Percentiles rank a stretch among this genome's conserved stretches.
phyloP scores from a whole-genome alignment of 2,329 filamentous ascomycete genomes.

The Xylariaceae sp. region DNA sequence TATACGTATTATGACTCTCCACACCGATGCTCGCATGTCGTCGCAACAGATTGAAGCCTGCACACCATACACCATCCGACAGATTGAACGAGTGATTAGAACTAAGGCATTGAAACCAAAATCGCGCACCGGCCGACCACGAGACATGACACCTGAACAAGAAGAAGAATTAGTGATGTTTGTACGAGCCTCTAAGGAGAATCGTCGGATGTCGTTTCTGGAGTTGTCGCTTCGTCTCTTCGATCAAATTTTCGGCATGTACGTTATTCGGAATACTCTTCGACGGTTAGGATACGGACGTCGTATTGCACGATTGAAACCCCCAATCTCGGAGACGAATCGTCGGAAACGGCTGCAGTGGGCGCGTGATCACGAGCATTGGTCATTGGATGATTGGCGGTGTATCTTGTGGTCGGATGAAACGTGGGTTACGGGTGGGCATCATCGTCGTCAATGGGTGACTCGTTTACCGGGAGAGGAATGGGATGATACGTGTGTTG shows the following conservation, averaged over 20 bases:
- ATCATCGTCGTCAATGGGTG: neutral
- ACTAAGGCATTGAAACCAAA: too few species aligned
- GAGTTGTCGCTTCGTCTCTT: neutral
- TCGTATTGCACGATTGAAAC: neutral
- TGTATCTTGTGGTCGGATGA: neutral
- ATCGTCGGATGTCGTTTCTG: neutral
- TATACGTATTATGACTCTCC: too few species aligned
- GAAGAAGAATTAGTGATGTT: neutral
- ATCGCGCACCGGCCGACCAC: too few species aligned
- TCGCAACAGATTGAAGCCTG: too few species aligned
- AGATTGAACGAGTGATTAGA: too few species aligned
- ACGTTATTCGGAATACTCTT: neutral
- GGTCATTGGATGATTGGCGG: neutral
- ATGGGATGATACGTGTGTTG: neutral
- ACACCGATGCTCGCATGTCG: too few species aligned
- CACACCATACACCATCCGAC: too few species aligned
- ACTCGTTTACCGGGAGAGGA: neutral
- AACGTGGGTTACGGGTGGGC: neutral
- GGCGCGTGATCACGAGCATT: neutral
- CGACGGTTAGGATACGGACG: neutral
- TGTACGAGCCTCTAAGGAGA: too few species aligned
- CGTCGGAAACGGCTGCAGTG: neutral
- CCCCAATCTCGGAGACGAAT: neutral
- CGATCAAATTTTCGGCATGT: neutral
- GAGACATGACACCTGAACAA: neutral